Evolutionary conservation across 768 basidiomycete species (phyloP).

Genomic region (Rhizopogon roseolus): DNA sequence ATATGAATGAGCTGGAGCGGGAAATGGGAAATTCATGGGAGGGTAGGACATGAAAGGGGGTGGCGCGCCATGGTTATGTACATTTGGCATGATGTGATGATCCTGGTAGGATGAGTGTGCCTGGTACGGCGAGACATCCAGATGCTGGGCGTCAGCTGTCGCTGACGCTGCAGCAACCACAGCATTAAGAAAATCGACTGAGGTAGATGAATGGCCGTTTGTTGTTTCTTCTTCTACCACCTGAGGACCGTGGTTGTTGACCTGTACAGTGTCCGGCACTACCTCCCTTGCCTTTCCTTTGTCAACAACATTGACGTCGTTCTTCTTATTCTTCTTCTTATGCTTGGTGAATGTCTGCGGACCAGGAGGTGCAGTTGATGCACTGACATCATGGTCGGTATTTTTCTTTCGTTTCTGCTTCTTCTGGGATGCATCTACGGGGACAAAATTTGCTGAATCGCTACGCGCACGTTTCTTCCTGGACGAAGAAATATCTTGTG

Average conservation of each 20-base stretch:
- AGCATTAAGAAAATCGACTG: constrained; percentile 57
- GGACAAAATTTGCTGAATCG: constrained; percentile 4
- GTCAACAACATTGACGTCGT: constrained; percentile 6
- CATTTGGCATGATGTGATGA: constrained; percentile 22
- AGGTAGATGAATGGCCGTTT: constrained; percentile 40
- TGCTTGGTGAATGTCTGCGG: not conserved
- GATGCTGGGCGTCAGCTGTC: constrained; percentile 31
- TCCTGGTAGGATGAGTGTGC: constrained; percentile 30
- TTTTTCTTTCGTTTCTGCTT: constrained; percentile 31
- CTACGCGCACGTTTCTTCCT: constrained; percentile 32
- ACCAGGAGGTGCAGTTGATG: not conserved
- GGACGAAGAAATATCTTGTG: constrained; percentile 16
- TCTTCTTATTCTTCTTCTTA: constrained; percentile 31
- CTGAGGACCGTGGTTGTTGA: constrained; percentile 29
- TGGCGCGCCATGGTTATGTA: constrained; percentile 11
- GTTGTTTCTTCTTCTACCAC: constrained; percentile 26
- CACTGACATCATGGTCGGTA: constrained; percentile 12
- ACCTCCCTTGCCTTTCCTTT: constrained; percentile 29
- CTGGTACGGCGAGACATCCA: constrained; percentile 22
- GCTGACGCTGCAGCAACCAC: constrained; percentile 64
- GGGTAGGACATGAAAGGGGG: constrained; percentile 24
- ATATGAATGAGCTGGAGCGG: constrained; percentile 17
- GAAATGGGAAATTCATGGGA: constrained; percentile 24
- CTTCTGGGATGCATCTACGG: constrained; percentile 10
- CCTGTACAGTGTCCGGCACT: constrained; percentile 13